Base-by-base conservation (phyloP, 805 yeast genomes). In the Hyphopichia homilentoma region DNA sequence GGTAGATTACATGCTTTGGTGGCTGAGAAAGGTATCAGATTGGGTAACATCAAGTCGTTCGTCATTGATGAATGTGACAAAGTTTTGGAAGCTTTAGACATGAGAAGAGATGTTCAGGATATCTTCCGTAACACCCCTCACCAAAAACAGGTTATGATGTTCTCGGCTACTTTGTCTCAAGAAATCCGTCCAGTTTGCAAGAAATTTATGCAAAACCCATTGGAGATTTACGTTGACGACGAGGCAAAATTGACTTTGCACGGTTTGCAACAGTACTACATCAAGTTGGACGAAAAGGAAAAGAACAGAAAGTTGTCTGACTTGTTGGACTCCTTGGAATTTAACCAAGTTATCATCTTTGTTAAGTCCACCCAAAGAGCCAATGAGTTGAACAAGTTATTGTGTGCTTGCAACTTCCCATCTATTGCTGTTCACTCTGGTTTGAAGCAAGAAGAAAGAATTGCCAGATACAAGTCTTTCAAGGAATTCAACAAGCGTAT, bases 121-220 rank as follows among this genome's bases (percentile, higher is more conserved):
- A 84, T 93, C 45, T 90, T 93, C 80, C 82, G 96, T 65, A 85
- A 85, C 40, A 90, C 98, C 32, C 98, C 98, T 46, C 95, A 85
- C 67, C 96, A 90, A 62, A 90, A 90, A 68, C 98, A 90, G 72
- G 97, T 93, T 36, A 89, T 93, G 97, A 90, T 90, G 96, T 90
- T 90, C 66, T 84, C 96, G 40, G 98, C 98, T 46, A 90, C 98
- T 35, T 75, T 90, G 51, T 80, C 95, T 29, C 85, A 78, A 58
- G 97, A 90, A 58, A 87, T 90, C 54, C 84, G 96, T 65, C 96
- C 96, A 41, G 80, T 93, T 38, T 90, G 97, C 74, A 90, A 89
- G 73, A 88, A 90, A 70, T 90, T 93, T 71, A 85, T 93, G 89
- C 96, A 90, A 69, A 88, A 85, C 52, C 97, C 98, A 45, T 76